Conservation (phyloP, 2,329 filamentous ascomycete genomes). For the Saccharata proteae region DNA sequence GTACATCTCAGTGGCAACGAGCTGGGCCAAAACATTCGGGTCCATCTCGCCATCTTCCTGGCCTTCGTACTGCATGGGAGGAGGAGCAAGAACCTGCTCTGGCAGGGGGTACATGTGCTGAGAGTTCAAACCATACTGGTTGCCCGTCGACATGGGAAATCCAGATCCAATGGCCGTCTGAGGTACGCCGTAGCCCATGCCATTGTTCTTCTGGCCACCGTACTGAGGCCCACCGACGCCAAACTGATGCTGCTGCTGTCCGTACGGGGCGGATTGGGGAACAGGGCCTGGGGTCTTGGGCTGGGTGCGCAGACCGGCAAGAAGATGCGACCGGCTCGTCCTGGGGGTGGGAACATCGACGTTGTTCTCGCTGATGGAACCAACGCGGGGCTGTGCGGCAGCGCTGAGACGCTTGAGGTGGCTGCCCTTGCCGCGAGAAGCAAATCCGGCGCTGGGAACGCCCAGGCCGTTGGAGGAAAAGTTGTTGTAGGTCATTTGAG, state of each 20-base stretch:
- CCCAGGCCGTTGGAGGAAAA: conserved; percentile 55
- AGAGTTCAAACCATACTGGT: conserved; percentile 33
- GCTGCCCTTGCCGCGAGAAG: conserved; percentile 72
- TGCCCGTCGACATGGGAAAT: conserved; percentile 34
- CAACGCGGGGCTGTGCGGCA: conserved; percentile 59
- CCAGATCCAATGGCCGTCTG: conserved; percentile 47
- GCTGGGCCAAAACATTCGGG: conserved; percentile 72
- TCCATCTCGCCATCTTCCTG: conserved; percentile 66
- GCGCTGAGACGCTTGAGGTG: conserved; percentile 80
- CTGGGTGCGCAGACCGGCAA: conserved; percentile 85
- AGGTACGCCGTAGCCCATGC: conserved; percentile 35
- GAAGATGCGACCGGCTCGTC: conserved; percentile 86
- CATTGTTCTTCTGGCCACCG: conserved; percentile 16
- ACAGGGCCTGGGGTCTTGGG: conserved; percentile 67
- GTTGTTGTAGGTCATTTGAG: conserved; percentile 86
- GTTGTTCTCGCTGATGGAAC: conserved; percentile 46
- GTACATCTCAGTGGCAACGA: conserved; percentile 84
- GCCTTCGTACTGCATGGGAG: conserved; percentile 59
- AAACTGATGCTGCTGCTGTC: conserved; percentile 39
- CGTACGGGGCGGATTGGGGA: conserved; percentile 51
- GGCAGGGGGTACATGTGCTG: conserved; percentile 54
- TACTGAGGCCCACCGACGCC: conserved; percentile 31
- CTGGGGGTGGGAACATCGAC: conserved; percentile 64
- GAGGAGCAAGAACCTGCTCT: conserved; percentile 82
- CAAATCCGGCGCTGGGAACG: conserved; percentile 68